phyloP scores from a whole-genome alignment of 2,329 filamentous ascomycete species.

The Arthrobotrys sinensis region DNA sequence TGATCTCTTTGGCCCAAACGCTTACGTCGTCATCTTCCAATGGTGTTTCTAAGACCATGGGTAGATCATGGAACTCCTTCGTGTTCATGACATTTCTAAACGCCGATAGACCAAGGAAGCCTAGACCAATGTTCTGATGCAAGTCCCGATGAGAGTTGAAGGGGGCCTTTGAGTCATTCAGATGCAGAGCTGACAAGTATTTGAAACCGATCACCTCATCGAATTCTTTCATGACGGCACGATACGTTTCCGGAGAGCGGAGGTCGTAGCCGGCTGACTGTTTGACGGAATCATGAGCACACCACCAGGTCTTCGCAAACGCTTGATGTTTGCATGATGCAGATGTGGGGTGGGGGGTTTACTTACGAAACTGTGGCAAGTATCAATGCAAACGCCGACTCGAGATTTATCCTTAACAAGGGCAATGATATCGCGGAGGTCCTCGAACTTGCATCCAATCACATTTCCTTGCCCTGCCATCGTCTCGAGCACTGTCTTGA shows the following conservation, averaged over 20 bases:
- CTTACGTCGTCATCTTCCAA: constrained; percentile 81
- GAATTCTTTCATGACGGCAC: constrained; percentile 81
- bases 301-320: neutral
- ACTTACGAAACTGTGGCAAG: constrained; percentile 87
- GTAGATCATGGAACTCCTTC: constrained; percentile 80
- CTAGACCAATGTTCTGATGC: constrained; percentile 96
- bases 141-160: constrained; percentile 85
- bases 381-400: constrained; percentile 95
- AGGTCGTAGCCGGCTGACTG: constrained; percentile 87
- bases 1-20: constrained; percentile 92
- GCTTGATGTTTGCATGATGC: neutral
- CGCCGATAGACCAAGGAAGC: constrained; percentile 88
- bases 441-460: constrained; percentile 82
- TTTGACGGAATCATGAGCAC: neutral
- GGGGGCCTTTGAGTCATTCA: constrained; percentile 97
- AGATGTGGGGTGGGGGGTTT: neutral
- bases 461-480: constrained; percentile 94
- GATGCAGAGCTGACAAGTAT: constrained; percentile 87
- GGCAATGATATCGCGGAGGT: constrained; percentile 86
- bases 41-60: constrained; percentile 97
- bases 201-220: constrained; percentile 81
- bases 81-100: constrained; percentile 95
- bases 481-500: constrained; percentile 90
- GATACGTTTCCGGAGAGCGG: constrained; percentile 80
- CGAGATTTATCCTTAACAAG: constrained; percentile 84